Conservation (phyloP, 768 basidiomycete genomes). For the Podaxis pistillaris region DNA sequence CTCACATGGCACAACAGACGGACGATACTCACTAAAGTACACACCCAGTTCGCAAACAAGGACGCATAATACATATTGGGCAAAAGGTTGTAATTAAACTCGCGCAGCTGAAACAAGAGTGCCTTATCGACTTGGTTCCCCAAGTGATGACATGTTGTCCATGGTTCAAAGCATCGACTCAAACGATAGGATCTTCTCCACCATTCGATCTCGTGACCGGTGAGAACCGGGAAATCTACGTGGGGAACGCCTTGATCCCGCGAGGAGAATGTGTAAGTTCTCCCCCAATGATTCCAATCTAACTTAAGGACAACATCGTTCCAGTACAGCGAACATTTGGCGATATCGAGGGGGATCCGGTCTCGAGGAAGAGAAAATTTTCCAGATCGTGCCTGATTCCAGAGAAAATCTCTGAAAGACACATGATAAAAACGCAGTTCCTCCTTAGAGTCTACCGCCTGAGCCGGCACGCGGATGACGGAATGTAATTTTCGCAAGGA, state of each 20-base stretch:
- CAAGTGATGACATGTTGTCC: neutral
- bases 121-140: neutral
- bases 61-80: neutral
- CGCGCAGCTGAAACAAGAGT: neutral
- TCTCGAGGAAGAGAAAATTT: neutral
- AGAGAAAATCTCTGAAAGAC: neutral
- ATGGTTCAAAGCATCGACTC: neutral
- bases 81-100: neutral
- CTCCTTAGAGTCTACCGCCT: neutral
- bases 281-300: neutral
- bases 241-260: neutral
- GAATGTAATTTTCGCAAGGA: neutral
- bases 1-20: neutral
- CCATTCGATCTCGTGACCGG: no score
- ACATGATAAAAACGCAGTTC: neutral
- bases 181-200: neutral
- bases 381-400: neutral
- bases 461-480: neutral
- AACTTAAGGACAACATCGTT: neutral
- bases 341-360: neutral
- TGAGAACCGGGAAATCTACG: no score
- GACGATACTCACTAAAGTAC: neutral
- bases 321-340: neutral
- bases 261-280: neutral
- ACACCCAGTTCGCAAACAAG: neutral